These are phyloP conservation scores for Canna indica DNA, from an alignment of 176 grass and related monocot genomes.

Conservation along the genomic window DNA sequence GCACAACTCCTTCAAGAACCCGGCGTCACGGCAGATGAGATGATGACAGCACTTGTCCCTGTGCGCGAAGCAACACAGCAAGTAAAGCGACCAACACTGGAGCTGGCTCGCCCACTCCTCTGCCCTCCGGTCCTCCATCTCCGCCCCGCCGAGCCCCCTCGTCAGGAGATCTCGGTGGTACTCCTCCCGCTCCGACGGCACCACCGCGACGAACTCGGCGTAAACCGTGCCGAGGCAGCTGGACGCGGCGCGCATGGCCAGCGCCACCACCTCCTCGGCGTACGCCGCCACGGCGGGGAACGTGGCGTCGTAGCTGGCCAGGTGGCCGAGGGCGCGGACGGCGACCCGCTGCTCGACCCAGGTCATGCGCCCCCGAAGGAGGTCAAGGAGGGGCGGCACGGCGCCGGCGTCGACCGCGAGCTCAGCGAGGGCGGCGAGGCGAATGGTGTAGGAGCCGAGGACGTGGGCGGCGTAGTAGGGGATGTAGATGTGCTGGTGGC, in stretches of 20 bases:
- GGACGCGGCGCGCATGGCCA: constrained; percentile 41
- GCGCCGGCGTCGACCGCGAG: constrained; percentile 53
- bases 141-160: constrained; percentile 30
- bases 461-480: constrained; percentile 82
- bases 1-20: constrained; percentile 55
- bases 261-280: constrained; percentile 46
- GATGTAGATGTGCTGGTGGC: constrained; percentile 47
- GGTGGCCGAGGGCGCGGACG: constrained; percentile 62
- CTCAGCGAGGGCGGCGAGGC: constrained; percentile 44
- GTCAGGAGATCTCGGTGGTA: constrained; percentile 72
- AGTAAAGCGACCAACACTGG: constrained; percentile 93
- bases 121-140: constrained; percentile 61
- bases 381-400: constrained; percentile 33
- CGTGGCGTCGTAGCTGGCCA: constrained; percentile 82
- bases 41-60: constrained; percentile 48
- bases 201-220: constrained; percentile 28
- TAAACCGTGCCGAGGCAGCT: constrained; percentile 52
- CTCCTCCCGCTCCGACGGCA: constrained; percentile 30
- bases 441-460: constrained; percentile 82
- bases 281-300: constrained; percentile 46
- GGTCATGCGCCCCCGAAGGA: constrained; percentile 57
- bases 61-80: constrained; percentile 76
- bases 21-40: constrained; percentile 38
- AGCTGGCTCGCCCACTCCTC: constrained; percentile 99
- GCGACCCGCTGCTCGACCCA: constrained; percentile 89